These are phyloP conservation scores for Cercospora zeina DNA, from an alignment of 2,329 filamentous ascomycete genomes.

Conservation along the genomic window DNA sequence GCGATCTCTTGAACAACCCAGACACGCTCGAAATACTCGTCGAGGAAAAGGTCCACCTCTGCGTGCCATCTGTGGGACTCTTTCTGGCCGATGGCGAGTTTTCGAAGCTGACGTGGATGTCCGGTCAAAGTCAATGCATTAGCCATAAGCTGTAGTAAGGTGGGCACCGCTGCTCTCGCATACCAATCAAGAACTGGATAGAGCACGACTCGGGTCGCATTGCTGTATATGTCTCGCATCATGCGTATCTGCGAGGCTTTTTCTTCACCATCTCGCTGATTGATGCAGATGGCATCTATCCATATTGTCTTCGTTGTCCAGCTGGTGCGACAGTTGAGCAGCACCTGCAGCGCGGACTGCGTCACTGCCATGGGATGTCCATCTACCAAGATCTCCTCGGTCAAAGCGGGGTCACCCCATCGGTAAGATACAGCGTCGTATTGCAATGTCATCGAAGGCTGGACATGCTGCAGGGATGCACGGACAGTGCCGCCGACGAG, in stretches of 20 bases:
- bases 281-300: no score
- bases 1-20: neutral
- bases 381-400: constrained; percentile 8
- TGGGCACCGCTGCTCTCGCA: neutral
- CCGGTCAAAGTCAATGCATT: neutral
- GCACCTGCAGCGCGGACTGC: constrained; percentile 33
- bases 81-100: neutral
- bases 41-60: neutral
- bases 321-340: constrained; percentile 27
- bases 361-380: constrained; percentile 25
- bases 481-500: neutral
- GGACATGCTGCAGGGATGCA: neutral
- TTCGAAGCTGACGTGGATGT: neutral
- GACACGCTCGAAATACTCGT: neutral
- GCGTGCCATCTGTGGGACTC: neutral
- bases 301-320: neutral
- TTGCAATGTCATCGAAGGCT: neutral
- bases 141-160: neutral
- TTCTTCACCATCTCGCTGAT: constrained; percentile 34
- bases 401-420: constrained; percentile 28
- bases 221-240: constrained; percentile 38
- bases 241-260: constrained; percentile 36
- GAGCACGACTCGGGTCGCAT: constrained; percentile 1
- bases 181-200: neutral
- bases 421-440: constrained; percentile 39